These are phyloP conservation scores for Chlamydomonas incerta DNA, from an alignment of 139 green algal species.

Conservation along the genomic window DNA sequence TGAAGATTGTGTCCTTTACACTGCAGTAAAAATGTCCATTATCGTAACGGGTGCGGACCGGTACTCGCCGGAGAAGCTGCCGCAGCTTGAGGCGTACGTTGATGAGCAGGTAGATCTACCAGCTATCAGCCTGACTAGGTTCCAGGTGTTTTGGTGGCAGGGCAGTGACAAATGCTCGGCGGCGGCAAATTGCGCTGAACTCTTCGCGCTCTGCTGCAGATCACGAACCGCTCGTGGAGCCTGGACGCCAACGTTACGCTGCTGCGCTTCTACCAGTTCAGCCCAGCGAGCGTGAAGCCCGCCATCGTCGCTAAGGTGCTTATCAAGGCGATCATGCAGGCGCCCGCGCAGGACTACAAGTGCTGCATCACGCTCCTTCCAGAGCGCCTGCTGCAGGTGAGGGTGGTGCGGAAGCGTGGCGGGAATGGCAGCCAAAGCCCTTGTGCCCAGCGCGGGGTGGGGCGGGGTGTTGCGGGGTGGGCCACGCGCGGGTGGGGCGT, in stretches of 20 bases:
- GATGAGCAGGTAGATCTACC: constrained; percentile 27
- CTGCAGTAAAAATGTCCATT: no score
- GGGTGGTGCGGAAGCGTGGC: no score
- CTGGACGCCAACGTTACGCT: constrained; percentile 58
- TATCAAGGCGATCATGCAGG: constrained; percentile 60
- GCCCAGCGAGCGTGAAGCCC: constrained; percentile 46
- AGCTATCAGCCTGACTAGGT: no score
- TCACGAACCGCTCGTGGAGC: constrained; percentile 19
- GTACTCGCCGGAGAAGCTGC: constrained; percentile 38
- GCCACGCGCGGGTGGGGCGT: no score
- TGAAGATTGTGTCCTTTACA: no score
- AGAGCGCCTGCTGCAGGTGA: constrained; percentile 50
- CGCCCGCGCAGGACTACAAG: constrained; percentile 57
- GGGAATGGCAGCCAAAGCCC: no score
- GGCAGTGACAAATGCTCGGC: neutral
- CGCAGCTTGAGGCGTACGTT: constrained; percentile 21
- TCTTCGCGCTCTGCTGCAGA: neutral
- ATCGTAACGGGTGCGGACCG: neutral
- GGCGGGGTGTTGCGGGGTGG: no score
- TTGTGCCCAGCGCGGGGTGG: no score
- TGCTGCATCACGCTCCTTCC: constrained; percentile 57
- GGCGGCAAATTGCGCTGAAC: neutral
- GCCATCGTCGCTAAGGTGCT: constrained; percentile 54
- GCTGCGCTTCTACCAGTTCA: constrained; percentile 64
- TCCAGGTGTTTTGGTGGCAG: neutral